A percentile compares a stretch with the other conserved stretches of the same genome.
These are phyloP conservation scores for Fraxinus dipetala DNA, from an alignment of 305 asterid species.

Conservation along the genomic window DNA sequence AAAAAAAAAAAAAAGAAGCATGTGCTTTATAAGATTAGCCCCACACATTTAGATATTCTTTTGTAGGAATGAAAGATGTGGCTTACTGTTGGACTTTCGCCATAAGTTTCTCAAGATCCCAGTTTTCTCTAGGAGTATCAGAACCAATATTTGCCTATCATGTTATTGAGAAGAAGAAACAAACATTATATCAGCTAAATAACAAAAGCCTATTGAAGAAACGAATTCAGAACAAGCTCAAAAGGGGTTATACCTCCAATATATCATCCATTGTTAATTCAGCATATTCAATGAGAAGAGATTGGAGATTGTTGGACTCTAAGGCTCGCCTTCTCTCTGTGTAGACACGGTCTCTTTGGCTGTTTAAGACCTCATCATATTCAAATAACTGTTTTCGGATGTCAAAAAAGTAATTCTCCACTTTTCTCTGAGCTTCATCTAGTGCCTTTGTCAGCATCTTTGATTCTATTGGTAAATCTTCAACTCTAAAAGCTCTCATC, in stretches of 20 bases:
- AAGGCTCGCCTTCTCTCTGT: slow-evolving; percentile 95
- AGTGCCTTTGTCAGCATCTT: slow-evolving; percentile 96
- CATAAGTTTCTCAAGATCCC: slow-evolving; percentile 88
- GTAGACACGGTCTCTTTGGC: slow-evolving; percentile 96
- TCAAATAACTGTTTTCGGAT: slow-evolving; percentile 91
- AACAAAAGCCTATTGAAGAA: slow-evolving; percentile 18
- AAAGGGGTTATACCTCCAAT: slow-evolving; percentile 56
- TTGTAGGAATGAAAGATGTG: slow-evolving; percentile 19
- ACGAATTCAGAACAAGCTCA: slow-evolving; percentile 18
- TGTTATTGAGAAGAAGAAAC: slow-evolving; percentile 16
- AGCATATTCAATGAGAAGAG: slow-evolving; percentile 91
- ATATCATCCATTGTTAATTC: slow-evolving; percentile 98
- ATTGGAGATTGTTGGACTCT: slow-evolving; percentile 80
- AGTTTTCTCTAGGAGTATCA: slow-evolving; percentile 84
- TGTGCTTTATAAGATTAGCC: not conserved
- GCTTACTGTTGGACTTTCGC: slow-evolving; percentile 89
- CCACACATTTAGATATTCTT: slow-evolving; percentile 6
- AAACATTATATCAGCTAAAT: slow-evolving; percentile 19
- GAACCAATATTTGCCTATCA: slow-evolving; percentile 80
- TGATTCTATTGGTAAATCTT: slow-evolving; percentile 97
- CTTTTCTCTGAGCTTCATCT: slow-evolving; percentile 99
- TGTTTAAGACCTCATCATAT: slow-evolving; percentile 92
- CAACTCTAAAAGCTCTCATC: slow-evolving; percentile 99
- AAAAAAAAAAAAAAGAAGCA: not conserved
- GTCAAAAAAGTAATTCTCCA: slow-evolving; percentile 96